Evolutionary conservation across 306 rosid species (phyloP).

Genomic region (Luffa aegyptiaca): DNA sequence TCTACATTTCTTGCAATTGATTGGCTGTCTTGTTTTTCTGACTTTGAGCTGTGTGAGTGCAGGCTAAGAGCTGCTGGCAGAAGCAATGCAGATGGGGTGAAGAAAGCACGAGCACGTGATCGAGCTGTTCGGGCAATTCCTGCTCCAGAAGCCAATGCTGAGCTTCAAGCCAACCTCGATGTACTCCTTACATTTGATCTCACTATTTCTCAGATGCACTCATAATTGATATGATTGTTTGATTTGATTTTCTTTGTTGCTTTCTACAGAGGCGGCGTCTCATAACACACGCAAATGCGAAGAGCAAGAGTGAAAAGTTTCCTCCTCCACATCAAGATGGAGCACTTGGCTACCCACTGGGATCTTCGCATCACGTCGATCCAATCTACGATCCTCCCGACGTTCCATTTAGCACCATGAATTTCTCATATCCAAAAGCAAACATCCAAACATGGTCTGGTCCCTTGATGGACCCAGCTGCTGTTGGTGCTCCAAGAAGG

Average conservation of each 20-base stretch:
- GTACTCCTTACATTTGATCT: constrained; percentile 35
- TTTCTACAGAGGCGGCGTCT: constrained; percentile 67
- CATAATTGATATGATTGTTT: background rate
- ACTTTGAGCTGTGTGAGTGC: constrained; percentile 23
- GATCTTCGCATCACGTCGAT: constrained; percentile 84
- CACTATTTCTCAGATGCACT: background rate
- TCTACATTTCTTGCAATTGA: background rate
- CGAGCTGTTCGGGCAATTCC: constrained; percentile 69
- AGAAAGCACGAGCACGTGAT: constrained; percentile 76
- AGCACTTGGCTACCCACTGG: constrained; percentile 77
- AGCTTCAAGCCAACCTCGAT: constrained; percentile 87
- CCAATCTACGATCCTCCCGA: constrained; percentile 81
- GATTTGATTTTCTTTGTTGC: background rate
- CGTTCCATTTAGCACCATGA: constrained; percentile 79
- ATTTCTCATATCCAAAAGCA: constrained; percentile 65
- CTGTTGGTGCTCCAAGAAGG: constrained; percentile 57
- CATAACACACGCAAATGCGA: constrained; percentile 88
- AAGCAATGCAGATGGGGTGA: constrained; percentile 66
- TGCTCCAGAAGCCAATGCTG: constrained; percentile 90
- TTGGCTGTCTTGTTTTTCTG: constrained; percentile 11
- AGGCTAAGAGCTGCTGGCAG: constrained; percentile 87
- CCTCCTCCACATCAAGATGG: constrained; percentile 99
- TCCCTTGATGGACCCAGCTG: constrained; percentile 64
- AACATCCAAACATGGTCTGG: constrained; percentile 94
- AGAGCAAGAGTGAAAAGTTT: constrained; percentile 98